A percentile compares a stretch with the other conserved stretches of the same genome.
These are phyloP conservation scores for Asterophora lycoperdoides DNA, from an alignment of 768 basidiomycete species.

Conservation along the genomic window DNA sequence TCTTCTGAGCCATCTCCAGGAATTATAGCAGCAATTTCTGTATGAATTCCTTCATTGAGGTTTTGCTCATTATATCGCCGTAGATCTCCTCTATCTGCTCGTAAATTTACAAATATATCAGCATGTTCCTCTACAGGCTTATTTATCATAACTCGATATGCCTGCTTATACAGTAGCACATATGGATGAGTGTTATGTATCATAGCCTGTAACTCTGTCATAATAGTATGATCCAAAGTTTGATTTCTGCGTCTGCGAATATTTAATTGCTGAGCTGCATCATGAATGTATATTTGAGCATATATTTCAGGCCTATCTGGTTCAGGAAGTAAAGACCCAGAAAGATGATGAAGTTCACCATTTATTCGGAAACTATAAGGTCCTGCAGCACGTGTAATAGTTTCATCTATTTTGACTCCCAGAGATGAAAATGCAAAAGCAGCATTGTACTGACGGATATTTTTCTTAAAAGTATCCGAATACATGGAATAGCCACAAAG, in stretches of 20 bases:
- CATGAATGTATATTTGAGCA: slow-evolving; percentile 37
- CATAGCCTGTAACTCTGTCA: slow-evolving; percentile 5
- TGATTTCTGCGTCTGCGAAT: slow-evolving; percentile 10
- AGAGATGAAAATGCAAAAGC: slow-evolving; percentile 31
- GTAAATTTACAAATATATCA: slow-evolving; percentile 1
- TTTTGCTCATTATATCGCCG: no score
- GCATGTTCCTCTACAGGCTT: slow-evolving; percentile 11
- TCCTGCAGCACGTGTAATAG: slow-evolving; percentile 17
- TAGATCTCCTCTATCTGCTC: no score
- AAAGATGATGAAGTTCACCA: slow-evolving; percentile 28
- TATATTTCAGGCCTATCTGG: slow-evolving; percentile 15
- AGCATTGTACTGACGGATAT: background rate
- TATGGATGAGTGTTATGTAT: slow-evolving; percentile 10
- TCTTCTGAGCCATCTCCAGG: no score
- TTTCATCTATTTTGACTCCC: slow-evolving; percentile 22
- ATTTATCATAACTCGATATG: slow-evolving; percentile 17
- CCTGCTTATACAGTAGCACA: slow-evolving; percentile 19
- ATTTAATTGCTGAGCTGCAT: slow-evolving; percentile 25
- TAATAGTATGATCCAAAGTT: slow-evolving; percentile 2
- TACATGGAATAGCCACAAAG: background rate
- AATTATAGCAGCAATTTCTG: no score
- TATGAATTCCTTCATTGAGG: no score
- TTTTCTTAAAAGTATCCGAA: background rate
- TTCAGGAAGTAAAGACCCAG: slow-evolving; percentile 25
- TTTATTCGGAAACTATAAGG: slow-evolving; percentile 25